Conservation (phyloP, 768 basidiomycete genomes). For the Naganishia randhawae region DNA sequence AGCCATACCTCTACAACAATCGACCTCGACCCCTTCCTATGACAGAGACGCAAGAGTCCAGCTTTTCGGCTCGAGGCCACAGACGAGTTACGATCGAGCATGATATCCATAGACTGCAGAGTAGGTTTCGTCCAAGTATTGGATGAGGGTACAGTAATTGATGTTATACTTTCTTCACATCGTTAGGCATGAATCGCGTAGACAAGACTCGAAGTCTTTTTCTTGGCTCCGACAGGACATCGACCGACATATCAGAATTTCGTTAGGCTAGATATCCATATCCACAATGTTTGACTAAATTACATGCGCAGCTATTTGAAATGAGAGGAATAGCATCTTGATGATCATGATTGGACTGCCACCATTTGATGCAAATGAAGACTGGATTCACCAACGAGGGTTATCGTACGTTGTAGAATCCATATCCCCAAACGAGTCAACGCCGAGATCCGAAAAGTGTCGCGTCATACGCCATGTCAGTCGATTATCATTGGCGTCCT, state of each 20-base stretch:
- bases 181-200: neutral
- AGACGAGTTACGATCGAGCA: slow-evolving; percentile 47
- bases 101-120: slow-evolving; percentile 40
- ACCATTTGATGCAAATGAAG: no score
- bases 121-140: slow-evolving; percentile 4
- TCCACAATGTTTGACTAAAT: neutral
- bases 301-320: neutral
- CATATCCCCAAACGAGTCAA: slow-evolving; percentile 1
- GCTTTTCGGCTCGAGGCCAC: slow-evolving; percentile 35
- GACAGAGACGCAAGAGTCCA: slow-evolving; percentile 30
- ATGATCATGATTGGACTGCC: no score
- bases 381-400: neutral
- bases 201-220: slow-evolving; percentile 10
- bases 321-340: neutral
- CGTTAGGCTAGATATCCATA: neutral
- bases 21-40: slow-evolving; percentile 27
- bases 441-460: neutral
- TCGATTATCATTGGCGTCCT: neutral
- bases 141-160: neutral
- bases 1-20: slow-evolving; percentile 10
- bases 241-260: neutral
- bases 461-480: neutral
- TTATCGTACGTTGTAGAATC: neutral
- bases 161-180: neutral
- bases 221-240: neutral